phyloP scores from a whole-genome alignment of 305 asterid species.

The Fraxinus angustifolia region DNA sequence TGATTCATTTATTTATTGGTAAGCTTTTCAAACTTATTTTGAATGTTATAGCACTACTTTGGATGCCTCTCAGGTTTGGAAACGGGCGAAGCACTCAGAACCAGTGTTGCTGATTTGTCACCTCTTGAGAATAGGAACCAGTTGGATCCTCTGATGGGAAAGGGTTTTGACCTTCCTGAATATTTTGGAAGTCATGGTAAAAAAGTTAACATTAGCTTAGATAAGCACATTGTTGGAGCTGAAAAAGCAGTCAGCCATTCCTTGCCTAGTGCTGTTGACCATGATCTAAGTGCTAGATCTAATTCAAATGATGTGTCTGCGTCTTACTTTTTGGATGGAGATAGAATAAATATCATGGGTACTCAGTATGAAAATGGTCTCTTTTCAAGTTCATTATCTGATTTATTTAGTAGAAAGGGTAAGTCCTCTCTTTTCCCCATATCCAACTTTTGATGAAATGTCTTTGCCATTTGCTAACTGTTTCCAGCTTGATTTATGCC shows the following conservation, averaged over 20 bases:
- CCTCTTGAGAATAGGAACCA: constrained; percentile 41
- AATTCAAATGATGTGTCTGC: constrained; percentile 39
- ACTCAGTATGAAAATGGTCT: constrained; percentile 77
- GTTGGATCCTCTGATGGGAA: constrained; percentile 42
- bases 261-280: constrained; percentile 53
- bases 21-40: not conserved
- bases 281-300: constrained; percentile 43
- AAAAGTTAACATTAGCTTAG: constrained; percentile 38
- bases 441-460: constrained; percentile 8
- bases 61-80: constrained; percentile 44
- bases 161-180: constrained; percentile 47
- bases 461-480: constrained; percentile 2
- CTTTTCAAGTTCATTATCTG: constrained; percentile 93
- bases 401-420: constrained; percentile 72
- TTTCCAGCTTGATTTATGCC: not conserved
- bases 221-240: constrained; percentile 44
- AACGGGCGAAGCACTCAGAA: constrained; percentile 39
- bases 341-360: constrained; percentile 53
- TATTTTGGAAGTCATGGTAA: constrained; percentile 45
- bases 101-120: constrained; percentile 39
- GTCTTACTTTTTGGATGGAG: constrained; percentile 50
- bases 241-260: constrained; percentile 54
- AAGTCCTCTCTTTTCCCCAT: constrained; percentile 32
- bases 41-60: constrained; percentile 6
- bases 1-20: not conserved